Percentiles rank a stretch among this genome's conserved stretches.
Conservation (phyloP, 768 basidiomycete genomes). For the Lactifluus piperatus region DNA sequence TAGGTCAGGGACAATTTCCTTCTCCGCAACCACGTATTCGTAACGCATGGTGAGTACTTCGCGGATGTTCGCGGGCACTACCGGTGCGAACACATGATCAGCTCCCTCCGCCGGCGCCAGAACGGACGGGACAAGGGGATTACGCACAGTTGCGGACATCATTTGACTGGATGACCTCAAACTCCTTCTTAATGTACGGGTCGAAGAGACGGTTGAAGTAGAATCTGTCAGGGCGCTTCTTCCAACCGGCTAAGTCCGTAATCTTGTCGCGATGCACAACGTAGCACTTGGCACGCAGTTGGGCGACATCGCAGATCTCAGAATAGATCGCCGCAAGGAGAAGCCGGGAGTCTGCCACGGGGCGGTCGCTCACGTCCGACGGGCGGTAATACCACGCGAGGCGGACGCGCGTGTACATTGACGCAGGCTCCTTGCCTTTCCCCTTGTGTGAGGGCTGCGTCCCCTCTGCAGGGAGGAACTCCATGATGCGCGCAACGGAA, state of each 20-base stretch:
- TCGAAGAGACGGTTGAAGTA: constrained; percentile 95
- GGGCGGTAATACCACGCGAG: constrained; percentile 97
- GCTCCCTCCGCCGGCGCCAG: not conserved
- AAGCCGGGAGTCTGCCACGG: constrained; percentile 83
- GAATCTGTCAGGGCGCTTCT: constrained; percentile 89
- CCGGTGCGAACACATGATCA: constrained; percentile 21
- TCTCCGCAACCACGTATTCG: constrained; percentile 93
- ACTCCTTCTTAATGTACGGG: constrained; percentile 96
- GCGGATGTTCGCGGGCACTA: constrained; percentile 72
- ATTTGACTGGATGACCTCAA: constrained; percentile 84
- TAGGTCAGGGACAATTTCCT: constrained; percentile 84
- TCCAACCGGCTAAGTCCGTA: constrained; percentile 87
- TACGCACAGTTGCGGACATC: constrained; percentile 84
- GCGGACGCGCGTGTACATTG: constrained; percentile 67
- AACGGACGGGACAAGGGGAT: constrained; percentile 2
- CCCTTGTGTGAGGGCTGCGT: constrained; percentile 40
- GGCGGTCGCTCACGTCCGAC: constrained; percentile 88
- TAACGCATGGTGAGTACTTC: constrained; percentile 73
- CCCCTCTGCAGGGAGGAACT: constrained; percentile 80
- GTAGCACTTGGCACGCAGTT: constrained; percentile 87
- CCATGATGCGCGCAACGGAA: constrained; percentile 93
- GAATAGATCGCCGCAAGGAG: constrained; percentile 94
- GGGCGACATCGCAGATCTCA: constrained; percentile 90
- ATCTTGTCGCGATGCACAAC: constrained; percentile 96
- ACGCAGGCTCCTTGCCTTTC: constrained; percentile 55